Evolutionary conservation across 192 early-diverging fungal genomes (phyloP).

Genomic region (Thoreauomyces humboldtii): DNA sequence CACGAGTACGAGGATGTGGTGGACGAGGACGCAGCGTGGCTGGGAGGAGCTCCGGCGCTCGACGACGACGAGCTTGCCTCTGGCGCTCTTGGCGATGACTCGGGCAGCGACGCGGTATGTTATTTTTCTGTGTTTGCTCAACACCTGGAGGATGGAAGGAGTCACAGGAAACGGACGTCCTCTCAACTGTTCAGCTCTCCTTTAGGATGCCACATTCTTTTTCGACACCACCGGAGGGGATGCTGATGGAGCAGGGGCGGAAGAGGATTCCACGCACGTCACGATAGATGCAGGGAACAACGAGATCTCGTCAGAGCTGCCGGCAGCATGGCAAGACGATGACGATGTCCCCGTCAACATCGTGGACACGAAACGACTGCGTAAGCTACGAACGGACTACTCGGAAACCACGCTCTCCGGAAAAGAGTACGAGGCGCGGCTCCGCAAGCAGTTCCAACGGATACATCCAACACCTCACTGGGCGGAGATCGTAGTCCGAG

Average conservation of each 20-base stretch:
- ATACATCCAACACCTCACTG: constrained; percentile 84
- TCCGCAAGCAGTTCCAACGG: constrained; percentile 81
- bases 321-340: constrained; percentile 79
- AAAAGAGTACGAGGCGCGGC: constrained; percentile 76
- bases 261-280: constrained; percentile 11
- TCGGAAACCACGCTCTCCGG: constrained; percentile 74
- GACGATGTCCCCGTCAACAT: constrained; percentile 71
- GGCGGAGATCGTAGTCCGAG: constrained; percentile 50
- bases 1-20: constrained; percentile 16
- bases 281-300: constrained; percentile 28
- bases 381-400: constrained; percentile 76
- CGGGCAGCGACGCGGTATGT: constrained; percentile 20
- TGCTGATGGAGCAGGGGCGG: constrained; percentile 15
- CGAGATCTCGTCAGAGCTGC: constrained; percentile 1
- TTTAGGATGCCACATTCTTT: constrained; percentile 16
- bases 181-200: not conserved
- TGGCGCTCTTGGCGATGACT: constrained; percentile 17
- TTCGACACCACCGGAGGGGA: constrained; percentile 28
- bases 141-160: not conserved
- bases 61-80: constrained; percentile 24
- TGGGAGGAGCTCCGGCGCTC: constrained; percentile 29
- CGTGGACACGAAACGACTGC: constrained; percentile 56
- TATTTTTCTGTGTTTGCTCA: not conserved
- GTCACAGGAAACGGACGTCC: not conserved
- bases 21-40: constrained; percentile 16